Evolutionary conservation across 108 stramenopile genomes (phyloP).

Genomic region (Nitzschia sp.): DNA sequence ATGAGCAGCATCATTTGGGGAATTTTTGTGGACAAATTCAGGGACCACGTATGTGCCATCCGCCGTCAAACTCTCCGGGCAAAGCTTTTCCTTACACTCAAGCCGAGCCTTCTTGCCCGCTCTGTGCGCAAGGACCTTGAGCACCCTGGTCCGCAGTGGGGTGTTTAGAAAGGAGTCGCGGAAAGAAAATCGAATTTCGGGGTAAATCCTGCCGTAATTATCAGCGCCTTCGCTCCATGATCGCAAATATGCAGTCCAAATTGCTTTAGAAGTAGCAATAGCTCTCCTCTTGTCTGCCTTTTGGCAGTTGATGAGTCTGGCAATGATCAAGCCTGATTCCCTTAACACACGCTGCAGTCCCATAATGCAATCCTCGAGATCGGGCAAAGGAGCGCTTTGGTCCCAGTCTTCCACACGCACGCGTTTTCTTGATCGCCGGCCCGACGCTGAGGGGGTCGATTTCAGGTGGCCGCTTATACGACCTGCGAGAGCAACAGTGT

Average conservation of each 20-base stretch:
- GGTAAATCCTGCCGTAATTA: slow-evolving; percentile 52
- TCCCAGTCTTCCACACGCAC: slow-evolving; percentile 51
- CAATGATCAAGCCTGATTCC: slow-evolving; percentile 40
- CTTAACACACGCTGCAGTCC: slow-evolving; percentile 53
- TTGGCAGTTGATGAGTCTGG: not conserved
- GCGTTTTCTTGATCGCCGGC: not conserved
- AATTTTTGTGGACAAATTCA: not conserved
- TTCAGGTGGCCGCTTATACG: slow-evolving; percentile 9
- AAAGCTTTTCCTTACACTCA: not conserved
- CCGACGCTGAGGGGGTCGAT: not conserved
- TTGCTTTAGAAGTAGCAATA: slow-evolving; percentile 20
- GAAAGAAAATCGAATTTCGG: slow-evolving; percentile 68
- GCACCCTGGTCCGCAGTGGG: slow-evolving; percentile 6
- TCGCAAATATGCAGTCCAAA: slow-evolving; percentile 64
- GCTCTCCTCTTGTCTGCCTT: slow-evolving; percentile 8
- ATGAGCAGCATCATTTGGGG: not conserved
- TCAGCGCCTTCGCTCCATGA: slow-evolving; percentile 63
- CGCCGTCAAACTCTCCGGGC: not conserved
- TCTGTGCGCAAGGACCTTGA: slow-evolving; percentile 37
- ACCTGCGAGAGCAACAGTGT: slow-evolving; percentile 46
- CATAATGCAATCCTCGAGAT: slow-evolving; percentile 51
- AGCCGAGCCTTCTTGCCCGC: slow-evolving; percentile 9
- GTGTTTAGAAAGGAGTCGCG: slow-evolving; percentile 61
- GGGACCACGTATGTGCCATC: not conserved
- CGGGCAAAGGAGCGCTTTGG: slow-evolving; percentile 40